A percentile compares a stretch with the other conserved stretches of the same genome.
Conservation (phyloP, 805 yeast species). For the Pichia occidentalis region DNA sequence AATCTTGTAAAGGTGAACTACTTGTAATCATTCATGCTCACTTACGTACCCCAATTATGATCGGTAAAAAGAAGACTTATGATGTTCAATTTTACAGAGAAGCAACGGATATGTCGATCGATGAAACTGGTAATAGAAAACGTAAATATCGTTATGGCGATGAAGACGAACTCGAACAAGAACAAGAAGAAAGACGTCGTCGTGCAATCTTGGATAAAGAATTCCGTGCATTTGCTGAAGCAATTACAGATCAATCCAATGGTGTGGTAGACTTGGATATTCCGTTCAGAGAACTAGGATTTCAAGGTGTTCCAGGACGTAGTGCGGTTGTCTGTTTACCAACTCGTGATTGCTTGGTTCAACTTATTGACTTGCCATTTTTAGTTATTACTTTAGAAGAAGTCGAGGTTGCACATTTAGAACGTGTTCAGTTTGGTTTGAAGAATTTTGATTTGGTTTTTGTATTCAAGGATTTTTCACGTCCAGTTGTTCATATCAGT, state of each 20-base stretch:
- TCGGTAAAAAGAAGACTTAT: conserved; percentile 91
- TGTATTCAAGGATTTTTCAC: conserved; percentile 83
- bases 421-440: conserved; percentile 95
- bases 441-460: conserved; percentile 96
- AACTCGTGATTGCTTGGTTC: conserved; percentile 92
- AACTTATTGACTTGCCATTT: conserved; percentile 91
- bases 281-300: conserved; percentile 94
- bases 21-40: conserved; percentile 90
- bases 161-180: conserved; percentile 97
- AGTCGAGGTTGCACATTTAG: conserved; percentile 90
- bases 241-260: conserved; percentile 80
- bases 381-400: conserved; percentile 86
- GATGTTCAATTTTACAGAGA: conserved; percentile 96
- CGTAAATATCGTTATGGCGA: conserved; percentile 88
- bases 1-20: conserved; percentile 92
- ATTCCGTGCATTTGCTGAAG: conserved; percentile 82
- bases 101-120: conserved; percentile 92
- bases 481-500: conserved; percentile 86
- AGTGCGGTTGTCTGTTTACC: conserved; percentile 95
- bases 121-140: conserved; percentile 93
- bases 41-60: conserved; percentile 85
- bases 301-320: conserved; percentile 95
- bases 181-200: conserved; percentile 94
- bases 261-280: conserved; percentile 84
- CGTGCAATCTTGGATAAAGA: conserved; percentile 88